Conservation (phyloP, 768 basidiomycete species). For the Lactifluus subvellereus region DNA sequence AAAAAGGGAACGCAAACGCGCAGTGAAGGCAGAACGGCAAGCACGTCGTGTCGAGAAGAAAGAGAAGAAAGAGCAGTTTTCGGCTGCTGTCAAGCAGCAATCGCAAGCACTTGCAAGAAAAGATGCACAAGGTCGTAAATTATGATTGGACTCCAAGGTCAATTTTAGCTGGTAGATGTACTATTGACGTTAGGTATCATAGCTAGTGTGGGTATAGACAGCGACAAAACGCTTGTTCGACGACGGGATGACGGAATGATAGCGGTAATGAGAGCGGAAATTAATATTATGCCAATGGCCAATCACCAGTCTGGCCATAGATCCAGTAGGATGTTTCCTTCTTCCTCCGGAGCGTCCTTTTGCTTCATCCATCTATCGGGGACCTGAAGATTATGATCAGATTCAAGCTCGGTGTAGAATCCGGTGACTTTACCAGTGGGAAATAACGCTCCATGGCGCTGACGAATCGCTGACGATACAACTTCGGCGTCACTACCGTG, state of each 20-base stretch:
- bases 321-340: constrained; percentile 38
- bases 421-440: constrained; percentile 53
- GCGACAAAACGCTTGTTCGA: constrained; percentile 7
- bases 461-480: constrained; percentile 84
- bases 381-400: constrained; percentile 43
- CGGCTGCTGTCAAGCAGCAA: constrained; percentile 56
- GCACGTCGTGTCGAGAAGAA: constrained; percentile 64
- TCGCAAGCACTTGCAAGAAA: constrained; percentile 42
- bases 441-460: constrained; percentile 90
- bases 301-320: constrained; percentile 39
- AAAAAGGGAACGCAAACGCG: constrained; percentile 66
- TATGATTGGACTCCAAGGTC: constrained; percentile 23
- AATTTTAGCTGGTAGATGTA: background rate
- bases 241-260: constrained; percentile 1
- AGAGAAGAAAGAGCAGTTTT: constrained; percentile 55
- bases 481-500: constrained; percentile 93
- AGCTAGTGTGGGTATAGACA: constrained; percentile 17
- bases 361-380: constrained; percentile 93
- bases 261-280: background rate
- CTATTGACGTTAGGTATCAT: constrained; percentile 5
- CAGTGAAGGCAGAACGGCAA: constrained; percentile 62
- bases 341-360: constrained; percentile 72
- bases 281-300: background rate
- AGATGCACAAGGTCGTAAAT: constrained; percentile 33
- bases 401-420: background rate